Conservation (phyloP, 352 stramenopile genomes). For the Globisporangium solare region DNA sequence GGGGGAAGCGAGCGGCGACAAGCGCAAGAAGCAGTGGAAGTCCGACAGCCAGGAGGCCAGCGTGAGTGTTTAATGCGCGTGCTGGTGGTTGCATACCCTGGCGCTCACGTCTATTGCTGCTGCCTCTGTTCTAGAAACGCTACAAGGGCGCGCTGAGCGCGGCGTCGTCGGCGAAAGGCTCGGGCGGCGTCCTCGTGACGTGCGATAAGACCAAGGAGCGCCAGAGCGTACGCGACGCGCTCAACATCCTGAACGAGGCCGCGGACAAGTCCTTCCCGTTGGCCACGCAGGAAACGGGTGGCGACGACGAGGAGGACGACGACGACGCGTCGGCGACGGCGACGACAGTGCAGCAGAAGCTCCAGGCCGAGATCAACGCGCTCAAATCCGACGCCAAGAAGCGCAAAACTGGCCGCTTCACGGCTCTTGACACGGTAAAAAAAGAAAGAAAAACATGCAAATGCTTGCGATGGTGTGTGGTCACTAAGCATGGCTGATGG, state of each 20-base stretch:
- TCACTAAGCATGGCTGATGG: not conserved
- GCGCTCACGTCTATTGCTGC: not conserved
- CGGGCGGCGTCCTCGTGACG: slow-evolving; percentile 57
- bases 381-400: slow-evolving; percentile 53
- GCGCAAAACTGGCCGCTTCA: slow-evolving; percentile 64
- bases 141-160: slow-evolving; percentile 45
- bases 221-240: slow-evolving; percentile 60
- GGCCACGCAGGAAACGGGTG: slow-evolving; percentile 14
- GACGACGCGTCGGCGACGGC: slow-evolving; percentile 18
- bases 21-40: slow-evolving; percentile 61
- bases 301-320: slow-evolving; percentile 5
- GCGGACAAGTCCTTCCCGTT: slow-evolving; percentile 54
- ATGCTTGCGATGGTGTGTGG: not conserved
- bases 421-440: slow-evolving; percentile 48
- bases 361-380: slow-evolving; percentile 63
- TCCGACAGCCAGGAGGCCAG: slow-evolving; percentile 14
- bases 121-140: slow-evolving; percentile 33
- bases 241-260: slow-evolving; percentile 76
- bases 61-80: slow-evolving; percentile 2
- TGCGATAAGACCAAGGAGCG: slow-evolving; percentile 77
- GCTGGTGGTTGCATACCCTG: not conserved
- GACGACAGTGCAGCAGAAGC: slow-evolving; percentile 56
- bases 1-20: slow-evolving; percentile 27
- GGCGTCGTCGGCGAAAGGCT: slow-evolving; percentile 56
- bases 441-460: not conserved